Evolutionary conservation across 129 eudicot genomes (phyloP).

Genomic region (Centaurea solstitialis): DNA sequence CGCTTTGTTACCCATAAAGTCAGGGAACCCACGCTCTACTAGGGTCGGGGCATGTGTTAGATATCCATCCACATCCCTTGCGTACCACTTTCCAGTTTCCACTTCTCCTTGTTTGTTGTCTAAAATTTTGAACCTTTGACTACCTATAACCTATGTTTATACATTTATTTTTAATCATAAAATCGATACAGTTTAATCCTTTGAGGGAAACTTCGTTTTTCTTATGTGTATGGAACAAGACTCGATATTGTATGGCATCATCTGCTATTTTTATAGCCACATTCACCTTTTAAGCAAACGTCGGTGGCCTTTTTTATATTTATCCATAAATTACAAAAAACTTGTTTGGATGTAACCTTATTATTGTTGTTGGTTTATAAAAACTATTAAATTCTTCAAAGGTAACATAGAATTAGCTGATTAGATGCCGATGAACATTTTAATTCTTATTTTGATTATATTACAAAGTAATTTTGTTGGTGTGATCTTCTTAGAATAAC

Average conservation of each 20-base stretch:
- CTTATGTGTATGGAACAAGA: neutral
- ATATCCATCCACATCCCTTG: neutral
- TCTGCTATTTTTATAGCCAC: neutral
- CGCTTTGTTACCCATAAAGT: neutral
- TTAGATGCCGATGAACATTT: neutral
- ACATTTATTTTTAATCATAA: neutral
- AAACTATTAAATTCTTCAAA: neutral
- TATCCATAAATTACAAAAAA: too few relatives aligned
- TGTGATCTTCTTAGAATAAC: neutral
- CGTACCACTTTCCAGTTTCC: neutral
- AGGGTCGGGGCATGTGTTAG: neutral
- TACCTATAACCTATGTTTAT: too few relatives aligned
- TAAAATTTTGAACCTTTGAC: too few relatives aligned
- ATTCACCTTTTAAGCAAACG: neutral
- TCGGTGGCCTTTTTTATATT: neutral
- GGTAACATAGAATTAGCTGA: too few relatives aligned
- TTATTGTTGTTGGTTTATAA: neutral
- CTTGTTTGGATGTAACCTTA: neutral
- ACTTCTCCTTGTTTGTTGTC: neutral
- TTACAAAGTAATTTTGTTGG: neutral
- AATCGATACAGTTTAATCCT: too few relatives aligned
- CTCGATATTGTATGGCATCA: neutral
- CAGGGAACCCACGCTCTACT: neutral
- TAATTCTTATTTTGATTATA: neutral
- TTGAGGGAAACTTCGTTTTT: neutral